phyloP scores from a whole-genome alignment of 176 grass and related monocot genomes.

The Phoenix dactylifera region DNA sequence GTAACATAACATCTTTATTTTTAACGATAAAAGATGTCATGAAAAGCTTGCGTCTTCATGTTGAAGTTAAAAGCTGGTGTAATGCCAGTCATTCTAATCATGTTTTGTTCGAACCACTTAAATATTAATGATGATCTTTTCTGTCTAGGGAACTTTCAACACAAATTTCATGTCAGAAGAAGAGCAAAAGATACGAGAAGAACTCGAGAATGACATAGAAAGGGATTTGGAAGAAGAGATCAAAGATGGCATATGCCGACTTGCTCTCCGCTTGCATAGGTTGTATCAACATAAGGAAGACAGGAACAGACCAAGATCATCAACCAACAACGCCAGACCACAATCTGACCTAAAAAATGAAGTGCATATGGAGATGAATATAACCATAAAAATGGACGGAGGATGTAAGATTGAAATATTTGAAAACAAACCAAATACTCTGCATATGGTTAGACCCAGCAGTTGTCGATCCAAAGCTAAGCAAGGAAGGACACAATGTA shows the following conservation, averaged over 20 bases:
- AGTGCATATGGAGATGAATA: conserved; percentile 8
- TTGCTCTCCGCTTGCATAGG: conserved; percentile 24
- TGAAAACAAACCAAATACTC: conserved; percentile 7
- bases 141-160: conserved; percentile 2
- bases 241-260: conserved; percentile 19
- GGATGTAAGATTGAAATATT: conserved; percentile 20
- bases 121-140: not conserved
- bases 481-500: not conserved
- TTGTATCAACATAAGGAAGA: conserved; percentile 22
- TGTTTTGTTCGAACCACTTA: no score
- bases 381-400: conserved; percentile 21
- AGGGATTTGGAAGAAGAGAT: conserved; percentile 34
- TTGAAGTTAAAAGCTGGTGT: no score
- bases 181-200: conserved; percentile 25
- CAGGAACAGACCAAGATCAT: not conserved
- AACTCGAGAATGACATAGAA: conserved; percentile 27
- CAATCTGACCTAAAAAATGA: not conserved
- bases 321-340: no score
- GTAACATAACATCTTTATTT: no score
- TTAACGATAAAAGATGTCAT: no score
- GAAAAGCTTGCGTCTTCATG: no score
- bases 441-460: not conserved
- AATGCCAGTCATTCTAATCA: no score
- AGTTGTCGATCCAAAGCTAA: conserved; percentile 5
- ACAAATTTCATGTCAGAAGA: conserved; percentile 9